Conservation (phyloP, 257 asterid species). For the Rauvolfia tetraphylla region DNA sequence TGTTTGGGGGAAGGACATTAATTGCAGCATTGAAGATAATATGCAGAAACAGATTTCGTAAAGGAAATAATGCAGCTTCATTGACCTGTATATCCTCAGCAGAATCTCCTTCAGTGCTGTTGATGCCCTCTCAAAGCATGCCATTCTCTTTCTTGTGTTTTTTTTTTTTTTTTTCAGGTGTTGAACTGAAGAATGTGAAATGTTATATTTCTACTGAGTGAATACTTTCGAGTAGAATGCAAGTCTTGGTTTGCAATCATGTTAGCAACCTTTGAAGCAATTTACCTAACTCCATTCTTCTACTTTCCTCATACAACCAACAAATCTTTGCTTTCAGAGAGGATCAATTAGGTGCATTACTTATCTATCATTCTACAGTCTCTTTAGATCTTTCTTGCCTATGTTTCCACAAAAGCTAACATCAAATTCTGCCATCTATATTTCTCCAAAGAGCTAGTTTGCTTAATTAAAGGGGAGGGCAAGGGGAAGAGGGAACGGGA, state of each 20-base stretch:
- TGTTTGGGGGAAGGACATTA: not conserved
- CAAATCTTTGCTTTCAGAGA: slow-evolving; percentile 17
- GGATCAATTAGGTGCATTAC: not conserved
- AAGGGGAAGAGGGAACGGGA: no score
- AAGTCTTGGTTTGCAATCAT: slow-evolving; percentile 21
- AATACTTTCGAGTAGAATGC: slow-evolving; percentile 49
- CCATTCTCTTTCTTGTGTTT: slow-evolving; percentile 32
- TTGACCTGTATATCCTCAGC: slow-evolving; percentile 63
- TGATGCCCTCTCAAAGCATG: slow-evolving; percentile 79
- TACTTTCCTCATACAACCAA: not conserved
- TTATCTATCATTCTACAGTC: not conserved
- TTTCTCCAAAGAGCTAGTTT: no score
- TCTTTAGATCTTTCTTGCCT: no score
- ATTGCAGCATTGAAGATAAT: not conserved
- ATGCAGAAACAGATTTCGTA: not conserved
- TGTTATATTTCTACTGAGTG: slow-evolving; percentile 16
- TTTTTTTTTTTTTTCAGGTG: not conserved
- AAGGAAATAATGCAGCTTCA: not conserved
- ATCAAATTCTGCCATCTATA: no score
- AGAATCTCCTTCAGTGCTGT: slow-evolving; percentile 80
- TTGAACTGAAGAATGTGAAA: slow-evolving; percentile 16
- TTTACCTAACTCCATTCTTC: slow-evolving; percentile 14
- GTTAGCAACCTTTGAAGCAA: slow-evolving; percentile 34
- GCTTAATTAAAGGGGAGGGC: no score
- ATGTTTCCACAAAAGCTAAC: not conserved